Evolutionary conservation across 2,329 filamentous ascomycete genomes (phyloP).

Genomic region (Paecilomyces variotii): DNA sequence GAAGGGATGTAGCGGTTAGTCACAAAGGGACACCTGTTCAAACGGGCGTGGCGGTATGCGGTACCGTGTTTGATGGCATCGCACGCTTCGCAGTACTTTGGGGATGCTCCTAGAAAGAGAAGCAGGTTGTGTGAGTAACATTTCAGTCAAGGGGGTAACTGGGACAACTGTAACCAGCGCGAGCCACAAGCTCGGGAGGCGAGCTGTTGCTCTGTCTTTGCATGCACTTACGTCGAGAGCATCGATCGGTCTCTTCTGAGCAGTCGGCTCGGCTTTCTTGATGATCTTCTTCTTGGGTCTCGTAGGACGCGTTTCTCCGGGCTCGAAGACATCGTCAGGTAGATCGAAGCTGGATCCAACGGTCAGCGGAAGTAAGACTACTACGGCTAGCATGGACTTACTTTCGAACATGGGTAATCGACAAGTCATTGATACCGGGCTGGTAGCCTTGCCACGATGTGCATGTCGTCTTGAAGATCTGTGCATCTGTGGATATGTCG

Average conservation of each 20-base stretch:
- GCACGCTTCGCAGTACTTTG: constrained; percentile 27
- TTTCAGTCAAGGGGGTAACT: constrained; percentile 8
- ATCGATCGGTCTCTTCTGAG: constrained; percentile 32
- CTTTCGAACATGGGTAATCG: constrained; percentile 79
- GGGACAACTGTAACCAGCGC: constrained; percentile 13
- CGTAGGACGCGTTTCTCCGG: constrained; percentile 64
- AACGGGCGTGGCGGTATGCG: constrained; percentile 24
- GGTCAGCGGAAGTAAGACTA: constrained; percentile 8
- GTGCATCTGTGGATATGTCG: constrained; percentile 63
- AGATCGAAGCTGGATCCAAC: constrained; percentile 61
- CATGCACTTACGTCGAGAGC: constrained; percentile 36
- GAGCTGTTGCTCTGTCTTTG: constrained; percentile 16
- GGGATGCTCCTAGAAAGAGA: constrained; percentile 16
- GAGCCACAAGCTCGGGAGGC: constrained; percentile 12
- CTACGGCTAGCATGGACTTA: constrained; percentile 40
- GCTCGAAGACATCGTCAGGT: constrained; percentile 78
- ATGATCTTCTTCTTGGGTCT: constrained; percentile 48
- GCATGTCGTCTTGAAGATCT: constrained; percentile 79
- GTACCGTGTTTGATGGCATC: constrained; percentile 20
- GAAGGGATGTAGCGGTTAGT: constrained; percentile 9
- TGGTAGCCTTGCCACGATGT: constrained; percentile 68
- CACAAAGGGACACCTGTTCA: constrained; percentile 12
- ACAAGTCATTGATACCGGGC: constrained; percentile 65
- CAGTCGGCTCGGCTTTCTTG: constrained; percentile 25
- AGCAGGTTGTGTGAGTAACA: constrained; percentile 25